A percentile compares a stretch with the other conserved stretches of the same genome.
Evolutionary conservation across 306 rosid genomes (phyloP).

Genomic region (Pterocarpus santalinus): DNA sequence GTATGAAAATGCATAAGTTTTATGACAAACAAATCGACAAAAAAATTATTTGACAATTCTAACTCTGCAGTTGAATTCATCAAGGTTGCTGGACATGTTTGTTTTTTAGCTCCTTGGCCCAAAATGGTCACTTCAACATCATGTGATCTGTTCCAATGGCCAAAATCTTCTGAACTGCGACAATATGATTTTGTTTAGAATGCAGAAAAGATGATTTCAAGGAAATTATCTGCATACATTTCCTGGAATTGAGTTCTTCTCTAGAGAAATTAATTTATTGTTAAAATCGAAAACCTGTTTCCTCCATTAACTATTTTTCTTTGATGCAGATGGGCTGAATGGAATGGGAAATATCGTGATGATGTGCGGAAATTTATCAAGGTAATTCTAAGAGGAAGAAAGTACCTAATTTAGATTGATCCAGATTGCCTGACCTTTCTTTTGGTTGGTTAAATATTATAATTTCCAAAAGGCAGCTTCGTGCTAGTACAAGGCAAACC

Average conservation of each 20-base stretch:
- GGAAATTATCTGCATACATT: background rate
- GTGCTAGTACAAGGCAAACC: constrained; percentile 19
- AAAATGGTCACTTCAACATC: constrained; percentile 25
- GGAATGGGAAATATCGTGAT: constrained; percentile 97
- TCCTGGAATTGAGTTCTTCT: constrained; percentile 20
- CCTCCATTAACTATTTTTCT: constrained; percentile 37
- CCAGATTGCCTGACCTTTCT: constrained; percentile 26
- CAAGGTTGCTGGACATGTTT: constrained; percentile 22
- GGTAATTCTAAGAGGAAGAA: constrained; percentile 59
- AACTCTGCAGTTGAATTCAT: constrained; percentile 38
- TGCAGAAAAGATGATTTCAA: constrained; percentile 2
- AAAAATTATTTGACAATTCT: constrained; percentile 19
- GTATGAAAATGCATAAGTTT: constrained; percentile 1
- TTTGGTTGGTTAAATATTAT: constrained; percentile 28
- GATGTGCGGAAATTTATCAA: constrained; percentile 88
- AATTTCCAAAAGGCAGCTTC: constrained; percentile 28
- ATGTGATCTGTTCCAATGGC: constrained; percentile 24
- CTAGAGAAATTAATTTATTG: constrained; percentile 20
- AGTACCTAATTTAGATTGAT: background rate
- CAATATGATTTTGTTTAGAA: constrained; percentile 34
- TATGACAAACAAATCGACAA: constrained; percentile 16
- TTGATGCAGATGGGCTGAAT: constrained; percentile 94
- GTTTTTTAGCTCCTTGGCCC: constrained; percentile 21
- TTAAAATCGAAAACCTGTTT: constrained; percentile 16
- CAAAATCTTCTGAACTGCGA: constrained; percentile 20